Evolutionary conservation across 1,139 yeast genomes (phyloP).

Genomic region (Debaryomycetaceae sp.): DNA sequence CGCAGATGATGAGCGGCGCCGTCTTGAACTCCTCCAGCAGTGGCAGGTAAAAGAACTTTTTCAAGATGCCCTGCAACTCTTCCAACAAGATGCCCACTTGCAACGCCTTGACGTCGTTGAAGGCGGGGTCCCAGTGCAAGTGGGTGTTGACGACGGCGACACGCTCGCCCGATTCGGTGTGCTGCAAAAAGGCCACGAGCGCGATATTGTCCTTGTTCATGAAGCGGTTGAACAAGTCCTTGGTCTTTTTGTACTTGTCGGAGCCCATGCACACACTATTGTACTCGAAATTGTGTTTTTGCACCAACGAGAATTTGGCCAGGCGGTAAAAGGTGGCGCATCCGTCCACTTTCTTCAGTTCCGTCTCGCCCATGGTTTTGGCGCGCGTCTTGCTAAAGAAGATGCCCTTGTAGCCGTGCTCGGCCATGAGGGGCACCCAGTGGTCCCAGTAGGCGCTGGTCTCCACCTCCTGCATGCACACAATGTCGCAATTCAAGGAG

Average conservation of each 20-base stretch:
- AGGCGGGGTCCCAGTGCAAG: slow-evolving; percentile 97
- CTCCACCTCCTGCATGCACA: slow-evolving; percentile 95
- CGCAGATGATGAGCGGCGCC: slow-evolving; percentile 74
- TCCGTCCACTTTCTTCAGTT: slow-evolving; percentile 89
- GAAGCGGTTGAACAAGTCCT: slow-evolving; percentile 89
- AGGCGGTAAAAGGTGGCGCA: slow-evolving; percentile 85
- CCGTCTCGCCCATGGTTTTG: slow-evolving; percentile 76
- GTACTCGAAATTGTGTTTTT: slow-evolving; percentile 71
- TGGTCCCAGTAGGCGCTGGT: slow-evolving; percentile 74
- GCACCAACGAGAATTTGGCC: slow-evolving; percentile 57
- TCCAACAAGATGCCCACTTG: slow-evolving; percentile 90
- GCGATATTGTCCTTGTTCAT: slow-evolving; percentile 95
- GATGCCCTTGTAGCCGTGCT: slow-evolving; percentile 68
- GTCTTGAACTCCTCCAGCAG: slow-evolving; percentile 47
- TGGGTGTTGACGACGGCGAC: slow-evolving; percentile 82
- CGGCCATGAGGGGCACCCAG: slow-evolving; percentile 69
- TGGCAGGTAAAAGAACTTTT: slow-evolving; percentile 38
- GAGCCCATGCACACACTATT: slow-evolving; percentile 81
- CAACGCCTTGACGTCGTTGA: slow-evolving; percentile 90
- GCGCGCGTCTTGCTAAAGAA: slow-evolving; percentile 88
- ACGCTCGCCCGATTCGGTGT: slow-evolving; percentile 57
- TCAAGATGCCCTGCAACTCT: slow-evolving; percentile 59
- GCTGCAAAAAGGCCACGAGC: slow-evolving; percentile 67
- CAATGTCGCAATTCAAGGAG: slow-evolving; percentile 55
- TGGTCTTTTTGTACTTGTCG: slow-evolving; percentile 84